phyloP scores from a whole-genome alignment of 768 basidiomycete genomes.

The Tylopilus sp. region DNA sequence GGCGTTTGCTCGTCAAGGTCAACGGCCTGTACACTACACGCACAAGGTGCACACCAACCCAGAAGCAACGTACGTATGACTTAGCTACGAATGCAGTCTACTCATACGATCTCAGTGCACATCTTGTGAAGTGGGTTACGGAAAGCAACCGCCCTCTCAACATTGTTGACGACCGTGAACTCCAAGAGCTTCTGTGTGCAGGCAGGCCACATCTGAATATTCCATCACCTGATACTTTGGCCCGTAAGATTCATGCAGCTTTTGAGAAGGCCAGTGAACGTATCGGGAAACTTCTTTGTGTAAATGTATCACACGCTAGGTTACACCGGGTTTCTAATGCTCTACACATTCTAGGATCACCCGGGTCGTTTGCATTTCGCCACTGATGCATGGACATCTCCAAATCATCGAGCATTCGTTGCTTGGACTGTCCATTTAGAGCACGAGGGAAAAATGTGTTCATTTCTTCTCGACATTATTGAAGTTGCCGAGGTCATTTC shows the following conservation, averaged over 20 bases:
- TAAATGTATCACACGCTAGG: too few species aligned
- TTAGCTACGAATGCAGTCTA: too few species aligned
- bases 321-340: too few species aligned
- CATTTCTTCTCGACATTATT: background rate
- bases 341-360: background rate
- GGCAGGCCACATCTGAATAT: background rate
- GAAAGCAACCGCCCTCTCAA: background rate
- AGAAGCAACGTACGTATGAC: background rate
- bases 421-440: background rate
- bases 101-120: background rate
- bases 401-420: background rate
- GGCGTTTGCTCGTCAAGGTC: background rate
- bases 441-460: background rate
- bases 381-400: background rate
- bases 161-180: background rate
- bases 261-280: too few species aligned
- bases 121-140: background rate
- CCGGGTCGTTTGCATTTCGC: background rate
- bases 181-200: background rate
- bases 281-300: background rate
- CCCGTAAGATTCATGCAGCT: too few species aligned
- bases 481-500: background rate
- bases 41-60: background rate
- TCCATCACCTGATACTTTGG: background rate
- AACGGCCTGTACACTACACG: background rate